These are phyloP conservation scores for Spathaspora hagerdaliae DNA, from an alignment of 805 yeast species.

Conservation along the genomic window DNA sequence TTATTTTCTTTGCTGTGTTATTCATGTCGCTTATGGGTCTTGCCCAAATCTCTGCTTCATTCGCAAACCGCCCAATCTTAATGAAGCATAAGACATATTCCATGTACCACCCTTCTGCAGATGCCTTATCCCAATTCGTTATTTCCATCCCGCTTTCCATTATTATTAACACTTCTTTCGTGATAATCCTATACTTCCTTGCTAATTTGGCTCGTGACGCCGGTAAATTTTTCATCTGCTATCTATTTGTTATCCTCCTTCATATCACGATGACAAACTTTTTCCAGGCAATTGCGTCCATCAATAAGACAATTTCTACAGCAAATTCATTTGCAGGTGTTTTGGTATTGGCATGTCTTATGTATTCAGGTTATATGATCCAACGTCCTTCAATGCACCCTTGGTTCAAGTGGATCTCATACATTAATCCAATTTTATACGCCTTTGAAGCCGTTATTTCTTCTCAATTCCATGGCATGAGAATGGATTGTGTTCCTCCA, in stretches of 20 bases:
- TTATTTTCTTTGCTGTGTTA: slow-evolving; percentile 54
- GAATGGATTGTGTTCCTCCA: slow-evolving; percentile 19
- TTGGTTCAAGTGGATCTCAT: slow-evolving; percentile 38
- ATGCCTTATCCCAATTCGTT: slow-evolving; percentile 19
- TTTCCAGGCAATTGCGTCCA: slow-evolving; percentile 51
- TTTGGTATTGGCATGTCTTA: slow-evolving; percentile 28
- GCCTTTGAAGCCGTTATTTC: slow-evolving; percentile 26
- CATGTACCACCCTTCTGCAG: slow-evolving; percentile 26
- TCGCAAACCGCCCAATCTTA: slow-evolving; percentile 20
- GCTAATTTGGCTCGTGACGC: slow-evolving; percentile 44
- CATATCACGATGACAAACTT: slow-evolving; percentile 52
- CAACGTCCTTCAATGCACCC: slow-evolving; percentile 32
- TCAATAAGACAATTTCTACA: slow-evolving; percentile 49
- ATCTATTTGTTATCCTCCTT: slow-evolving; percentile 42
- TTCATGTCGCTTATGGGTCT: slow-evolving; percentile 48
- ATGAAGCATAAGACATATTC: slow-evolving; percentile 27
- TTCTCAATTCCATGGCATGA: slow-evolving; percentile 27
- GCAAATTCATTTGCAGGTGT: slow-evolving; percentile 56
- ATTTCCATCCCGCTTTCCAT: slow-evolving; percentile 19
- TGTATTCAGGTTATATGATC: slow-evolving; percentile 28
- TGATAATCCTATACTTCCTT: slow-evolving; percentile 24
- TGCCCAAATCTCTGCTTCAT: slow-evolving; percentile 38
- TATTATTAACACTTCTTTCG: slow-evolving; percentile 17
- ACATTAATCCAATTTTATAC: slow-evolving; percentile 26
- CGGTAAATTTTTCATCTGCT: slow-evolving; percentile 51